These are phyloP conservation scores for Fennellomyces sp. DNA, from an alignment of 371 early-diverging fungal genomes.

Conservation along the genomic window DNA sequence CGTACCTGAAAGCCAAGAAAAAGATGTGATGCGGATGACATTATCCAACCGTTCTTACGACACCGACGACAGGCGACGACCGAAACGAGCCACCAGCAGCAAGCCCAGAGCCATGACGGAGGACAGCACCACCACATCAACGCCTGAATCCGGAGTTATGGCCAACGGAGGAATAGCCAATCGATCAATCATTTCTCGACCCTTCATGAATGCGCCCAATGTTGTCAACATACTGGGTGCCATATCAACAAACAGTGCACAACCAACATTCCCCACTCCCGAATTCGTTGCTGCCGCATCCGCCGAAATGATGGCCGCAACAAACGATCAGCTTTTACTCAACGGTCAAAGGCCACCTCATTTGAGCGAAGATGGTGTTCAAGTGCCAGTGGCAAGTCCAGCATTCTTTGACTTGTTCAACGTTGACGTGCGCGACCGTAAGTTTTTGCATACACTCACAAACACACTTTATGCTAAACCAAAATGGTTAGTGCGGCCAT, in stretches of 20 bases:
- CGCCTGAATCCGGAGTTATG: conserved; percentile 3
- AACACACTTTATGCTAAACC: too few species aligned
- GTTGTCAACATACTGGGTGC: neutral
- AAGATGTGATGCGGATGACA: conserved; percentile 27
- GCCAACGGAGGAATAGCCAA: neutral
- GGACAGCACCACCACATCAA: neutral
- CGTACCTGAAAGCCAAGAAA: conserved; percentile 41
- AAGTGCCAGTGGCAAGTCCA: conserved; percentile 3
- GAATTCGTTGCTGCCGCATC: neutral
- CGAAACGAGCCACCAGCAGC: conserved; percentile 18
- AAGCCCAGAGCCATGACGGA: conserved; percentile 24
- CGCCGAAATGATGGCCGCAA: conserved; percentile 3
- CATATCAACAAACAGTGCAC: neutral
- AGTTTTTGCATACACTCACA: too few species aligned
- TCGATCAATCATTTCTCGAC: neutral
- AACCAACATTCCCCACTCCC: conserved; percentile 1
- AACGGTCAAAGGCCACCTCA: neutral
- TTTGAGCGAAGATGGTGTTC: neutral
- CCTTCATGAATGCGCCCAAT: neutral
- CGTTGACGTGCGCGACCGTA: conserved; percentile 14
- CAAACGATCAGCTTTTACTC: neutral
- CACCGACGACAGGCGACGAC: conserved; percentile 32
- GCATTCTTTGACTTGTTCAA: conserved; percentile 15
- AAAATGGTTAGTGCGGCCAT: conserved; percentile 25
- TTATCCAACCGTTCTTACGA: conserved; percentile 35